Evolutionary conservation across 306 rosid species (phyloP).

Genomic region (Vigna unguiculata): DNA sequence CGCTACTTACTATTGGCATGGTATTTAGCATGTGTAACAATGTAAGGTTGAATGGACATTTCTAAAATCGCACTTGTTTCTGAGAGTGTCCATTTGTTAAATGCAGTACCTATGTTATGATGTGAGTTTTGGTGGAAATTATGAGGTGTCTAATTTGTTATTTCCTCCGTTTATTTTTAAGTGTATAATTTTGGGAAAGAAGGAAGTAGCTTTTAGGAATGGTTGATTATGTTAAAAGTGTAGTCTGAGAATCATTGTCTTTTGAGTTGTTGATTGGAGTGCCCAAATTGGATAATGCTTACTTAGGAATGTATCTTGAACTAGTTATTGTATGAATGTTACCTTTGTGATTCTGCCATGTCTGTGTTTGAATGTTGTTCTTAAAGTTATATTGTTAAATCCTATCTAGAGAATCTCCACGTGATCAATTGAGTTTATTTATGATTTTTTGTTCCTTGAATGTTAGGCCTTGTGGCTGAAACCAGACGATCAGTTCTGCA

Average conservation of each 20-base stretch:
- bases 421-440: constrained; percentile 35
- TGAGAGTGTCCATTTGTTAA: too few relatives aligned
- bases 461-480: constrained; percentile 87
- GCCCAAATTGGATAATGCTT: neutral
- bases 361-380: neutral
- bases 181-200: too few relatives aligned
- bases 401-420: neutral
- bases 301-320: neutral
- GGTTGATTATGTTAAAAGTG: neutral
- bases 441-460: constrained; percentile 36
- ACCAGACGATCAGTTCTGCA: constrained; percentile 91
- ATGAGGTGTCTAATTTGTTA: too few relatives aligned
- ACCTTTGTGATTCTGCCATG: neutral
- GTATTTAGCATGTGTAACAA: neutral
- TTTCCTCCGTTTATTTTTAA: too few relatives aligned
- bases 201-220: neutral
- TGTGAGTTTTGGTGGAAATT: too few relatives aligned
- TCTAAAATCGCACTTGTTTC: neutral
- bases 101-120: too few relatives aligned
- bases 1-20: neutral
- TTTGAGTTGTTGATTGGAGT: neutral
- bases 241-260: neutral
- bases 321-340: constrained; percentile 12
- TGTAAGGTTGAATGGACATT: neutral
- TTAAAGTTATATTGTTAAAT: neutral